Base-by-base conservation (phyloP, 306 rosid genomes). In the Gastrolobium villosum region DNA sequence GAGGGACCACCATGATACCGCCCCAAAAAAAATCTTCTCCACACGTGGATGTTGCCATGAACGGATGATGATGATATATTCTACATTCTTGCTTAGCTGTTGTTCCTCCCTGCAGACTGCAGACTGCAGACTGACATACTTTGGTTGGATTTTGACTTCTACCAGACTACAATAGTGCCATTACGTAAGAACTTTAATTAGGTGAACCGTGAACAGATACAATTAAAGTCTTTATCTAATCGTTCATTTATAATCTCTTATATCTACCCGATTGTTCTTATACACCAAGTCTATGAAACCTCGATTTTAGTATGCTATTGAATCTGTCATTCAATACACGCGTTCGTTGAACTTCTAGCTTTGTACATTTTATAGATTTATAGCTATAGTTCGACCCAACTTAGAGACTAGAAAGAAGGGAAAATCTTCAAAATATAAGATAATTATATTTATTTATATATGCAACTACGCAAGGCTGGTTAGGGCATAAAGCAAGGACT, bases 201-300 rank as follows among this genome's bases (percentile, higher is more conserved):
- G 82, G 76, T 68, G 70, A 69, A 68, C 77, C 11, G 60, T 59
- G 5, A 46, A 65, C 54, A 76, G 20, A 65, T 44, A 59, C 69
- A 31, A n/a, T n/a, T n/a, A n/a, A 40, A 52, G 46, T 72, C 66
- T 20, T 11, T 40, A 13, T 72, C 65, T 54, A 72, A 72, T 41
- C 50, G 30, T 10, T 55, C 65, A 60, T 74, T 52, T n/a, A 10
- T 65, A 28, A 32, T 60, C 35, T 20, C 11, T 0, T 50, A 13
- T 37, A 77, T 43, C 66, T 77, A 20, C 62, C 72, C 50, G 2
- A 65, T 53, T 40, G 36, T 76, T 35, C 66, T 76, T 26, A 76
- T 49, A 4, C 3, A 76, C 45, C 10, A 50, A 64, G 65, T 76
- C 65, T 49, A 49, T 62, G 4, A 20, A 63, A 50, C 76, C 64